Base-by-base conservation (phyloP, 768 basidiomycete species). In the Trametes elegans region DNA sequence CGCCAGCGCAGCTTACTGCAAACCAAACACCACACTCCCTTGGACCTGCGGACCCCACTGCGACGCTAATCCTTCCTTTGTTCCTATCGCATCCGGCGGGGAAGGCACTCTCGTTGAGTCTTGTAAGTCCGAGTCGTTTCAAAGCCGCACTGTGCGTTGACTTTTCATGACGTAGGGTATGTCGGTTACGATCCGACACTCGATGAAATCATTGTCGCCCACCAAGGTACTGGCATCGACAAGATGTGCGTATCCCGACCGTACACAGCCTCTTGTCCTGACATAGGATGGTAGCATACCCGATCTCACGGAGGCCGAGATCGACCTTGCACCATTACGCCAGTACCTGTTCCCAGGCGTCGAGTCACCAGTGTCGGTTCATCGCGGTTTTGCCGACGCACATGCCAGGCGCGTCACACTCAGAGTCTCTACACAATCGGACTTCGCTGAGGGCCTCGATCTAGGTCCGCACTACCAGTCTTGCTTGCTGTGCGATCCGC, bases 331-430 rank as follows among this genome's bases (percentile, higher is more conserved):
- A 3, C 58, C 46, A 3, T 61, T 79, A 32, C 45, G 77, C 54
- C 11, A 74, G 0, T 59, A 67, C 0, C 70, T 81, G 10, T 84
- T 84, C 66, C 80, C 80, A 1, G 79, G 79, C 2, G 52, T 84
- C 6, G 60, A 62, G 38, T 71, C 74, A 3, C 46, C 57, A 9
- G 68, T 83, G 2, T 10, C 72, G 55, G 74, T 71, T 3, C 82
- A 84, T 52, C 53, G 49, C 26, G 83, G 82, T 1, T 84, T 84
- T 55, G 62, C 52, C 13, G 57, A 62, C 2, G 72, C 69, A 3
- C 82, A 84, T 6, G 70, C 75, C 4, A 55, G 41, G 82, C 81
- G 62, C 21, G 4, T 31, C 1, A 28, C 0, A 9, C 7, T 29
- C 32, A 34, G 21, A 31, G 29, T 16, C 24, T 0, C 24, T 16